Evolutionary conservation across 495 filamentous ascomycete genomes (phyloP), one percentile per base, ranked within the genome.

Genomic region (Neurospora intermedia): DNA sequence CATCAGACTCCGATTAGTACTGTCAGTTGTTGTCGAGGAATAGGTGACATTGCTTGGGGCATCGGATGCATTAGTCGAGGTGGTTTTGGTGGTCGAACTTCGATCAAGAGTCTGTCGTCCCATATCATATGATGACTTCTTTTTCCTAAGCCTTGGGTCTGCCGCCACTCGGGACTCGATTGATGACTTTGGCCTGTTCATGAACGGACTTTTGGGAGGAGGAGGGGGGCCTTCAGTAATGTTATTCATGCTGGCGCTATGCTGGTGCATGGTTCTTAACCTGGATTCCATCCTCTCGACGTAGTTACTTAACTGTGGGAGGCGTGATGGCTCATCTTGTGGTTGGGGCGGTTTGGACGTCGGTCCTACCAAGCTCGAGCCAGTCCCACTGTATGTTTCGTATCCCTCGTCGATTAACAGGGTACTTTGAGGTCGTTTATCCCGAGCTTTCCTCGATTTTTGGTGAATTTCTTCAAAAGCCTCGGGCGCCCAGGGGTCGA

Each of bases 401-500:
- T 86, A 84, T 23, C 87, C 88, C 41, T 88, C 87, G 75, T 89
- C 87, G 18, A 84, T 74, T 4, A 84, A 79, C 75, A 93, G 84
- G 0, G 94, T 90, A 15, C 92, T 95, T 72, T 90, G 83, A 0
- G 93, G 91, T 16, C 94, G 86, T 3, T 76, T 78, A 40, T 78
- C 76, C 27, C 70, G 76, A 73, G 82, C 83, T 73, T 77, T 80
- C 69, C 75, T 77, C 18, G 84, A 83, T 20, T 80, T 82, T 48
- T 81, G 80, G 70, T 85, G 81, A 46, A 89, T 82, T 76, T 87
- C 82, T 72, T 96, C 91, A 78, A 95, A 98, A 8, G 91, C 91
- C 77, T 97, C 93, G 2, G 93, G 94, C 2, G 94, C 96, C 96
- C 96, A 99, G 15, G 94, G 92, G 80, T 93, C 90, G 27, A 90